Percentiles rank a stretch among this genome's conserved stretches.
These are phyloP conservation scores for Aspergillus haitiensis DNA, from an alignment of 495 filamentous ascomycete species.

Conservation along the genomic window DNA sequence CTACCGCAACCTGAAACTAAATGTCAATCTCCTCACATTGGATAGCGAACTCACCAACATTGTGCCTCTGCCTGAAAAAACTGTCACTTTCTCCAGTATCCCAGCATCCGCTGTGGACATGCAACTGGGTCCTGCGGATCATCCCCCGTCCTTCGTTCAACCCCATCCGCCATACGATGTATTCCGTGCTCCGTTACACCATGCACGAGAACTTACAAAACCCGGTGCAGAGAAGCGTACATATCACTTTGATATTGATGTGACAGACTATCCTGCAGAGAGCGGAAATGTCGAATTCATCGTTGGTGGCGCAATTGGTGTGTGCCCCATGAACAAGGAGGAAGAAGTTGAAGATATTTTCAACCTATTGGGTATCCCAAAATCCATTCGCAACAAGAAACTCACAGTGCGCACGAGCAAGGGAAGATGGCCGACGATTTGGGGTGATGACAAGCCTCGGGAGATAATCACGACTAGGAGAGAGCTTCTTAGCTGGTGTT, in stretches of 20 bases:
- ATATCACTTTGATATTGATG: constrained; percentile 94
- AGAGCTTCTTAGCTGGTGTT: constrained; percentile 92
- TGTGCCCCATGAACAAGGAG: constrained; percentile 81
- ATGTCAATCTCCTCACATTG: constrained; percentile 68
- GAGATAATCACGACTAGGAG: constrained; percentile 83
- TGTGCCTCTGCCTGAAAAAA: constrained; percentile 70
- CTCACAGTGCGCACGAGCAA: constrained; percentile 71
- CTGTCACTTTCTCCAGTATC: constrained; percentile 61
- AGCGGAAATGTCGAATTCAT: constrained; percentile 85
- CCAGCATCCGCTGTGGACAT: constrained; percentile 38
- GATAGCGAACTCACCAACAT: constrained; percentile 68
- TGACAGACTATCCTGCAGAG: constrained; percentile 91
- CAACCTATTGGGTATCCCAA: constrained; percentile 73
- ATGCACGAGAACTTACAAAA: constrained; percentile 81
- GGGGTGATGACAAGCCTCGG: constrained; percentile 86
- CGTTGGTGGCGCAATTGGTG: constrained; percentile 92
- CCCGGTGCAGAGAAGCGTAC: constrained; percentile 95
- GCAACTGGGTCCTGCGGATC: constrained; percentile 42
- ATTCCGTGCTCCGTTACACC: constrained; percentile 78
- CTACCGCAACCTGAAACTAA: constrained; percentile 73
- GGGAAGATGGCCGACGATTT: constrained; percentile 96
- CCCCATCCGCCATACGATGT: constrained; percentile 95
- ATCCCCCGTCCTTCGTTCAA: constrained; percentile 86
- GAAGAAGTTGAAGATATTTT: constrained; percentile 80
- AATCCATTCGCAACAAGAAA: constrained; percentile 75